Base-by-base conservation (phyloP, 208 protist genomes). In the Strigomonas culicis region DNA sequence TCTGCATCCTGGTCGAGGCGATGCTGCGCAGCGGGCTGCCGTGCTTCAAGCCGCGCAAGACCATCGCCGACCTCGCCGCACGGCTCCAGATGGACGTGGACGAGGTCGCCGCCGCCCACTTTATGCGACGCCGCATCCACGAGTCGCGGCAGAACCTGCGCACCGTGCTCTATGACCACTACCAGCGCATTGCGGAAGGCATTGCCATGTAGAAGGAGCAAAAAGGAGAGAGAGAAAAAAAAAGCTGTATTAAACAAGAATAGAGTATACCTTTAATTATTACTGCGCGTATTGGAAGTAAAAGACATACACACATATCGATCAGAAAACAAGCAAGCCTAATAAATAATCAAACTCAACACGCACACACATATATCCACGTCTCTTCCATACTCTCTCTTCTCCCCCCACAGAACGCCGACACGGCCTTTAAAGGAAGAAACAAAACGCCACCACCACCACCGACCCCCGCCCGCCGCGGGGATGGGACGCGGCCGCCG, bases 21-120 rank as follows among this genome's bases (percentile, higher is more conserved):
- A 93, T 97, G 92, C 75, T 97, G 47, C 74, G 77, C 24, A 91
- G 83, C 59, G 85, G 79, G 0, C 76, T 97, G 55, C 92, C 86
- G 41, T 95, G 92, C 69, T 95, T 97, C 74, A 95, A 91, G 68
- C 84, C 84, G 1, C 71, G 86, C 63, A 72, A 86, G 64, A 95
- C 86, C 21, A 86, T 95, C 51, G 75, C 68, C 34, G 64, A 95
- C 67, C 74, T 95, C 47, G 74, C 83, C 19, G 64, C 74, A 55
- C 90, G 90, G 0, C 77, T 95, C 59, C 65, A 84, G 1, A 69
- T 93, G 47, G 75, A 84, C 66, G 86, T 77, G 75, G 84, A 72
- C 30, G 90, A 95, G 61, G 70, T 86, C 24, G 77, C 85, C 49
- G 90, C 90, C 4, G 84, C 90, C 13, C 66, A 88, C 50, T 95